Percentiles rank a stretch among this genome's conserved stretches.
phyloP scores from a whole-genome alignment of 2,329 filamentous ascomycete genomes.

The Blumeria graminis region DNA sequence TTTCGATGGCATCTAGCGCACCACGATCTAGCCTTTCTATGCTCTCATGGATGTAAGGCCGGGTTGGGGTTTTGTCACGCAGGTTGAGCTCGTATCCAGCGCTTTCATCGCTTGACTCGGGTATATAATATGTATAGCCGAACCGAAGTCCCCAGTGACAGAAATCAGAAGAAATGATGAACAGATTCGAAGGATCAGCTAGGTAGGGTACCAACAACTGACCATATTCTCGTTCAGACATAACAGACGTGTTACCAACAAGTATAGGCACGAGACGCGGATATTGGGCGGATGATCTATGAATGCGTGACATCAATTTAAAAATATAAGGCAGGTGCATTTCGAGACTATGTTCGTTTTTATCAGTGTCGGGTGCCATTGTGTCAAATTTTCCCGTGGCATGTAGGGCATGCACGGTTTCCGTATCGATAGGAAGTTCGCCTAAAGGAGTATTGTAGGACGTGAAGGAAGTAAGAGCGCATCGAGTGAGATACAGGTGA shows the following conservation, averaged over 20 bases:
- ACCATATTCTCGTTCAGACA: constrained; percentile 45
- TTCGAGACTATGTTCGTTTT: constrained; percentile 78
- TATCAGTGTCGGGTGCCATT: constrained; percentile 44
- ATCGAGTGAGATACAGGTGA: constrained; percentile 53
- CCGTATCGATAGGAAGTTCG: constrained; percentile 37
- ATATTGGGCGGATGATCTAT: constrained; percentile 27
- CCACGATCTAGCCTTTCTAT: constrained; percentile 59
- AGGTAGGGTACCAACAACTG: constrained; percentile 54
- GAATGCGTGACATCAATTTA: constrained; percentile 37
- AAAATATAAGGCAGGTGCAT: constrained; percentile 93
- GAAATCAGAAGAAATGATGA: constrained; percentile 86
- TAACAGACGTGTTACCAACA: constrained; percentile 45
- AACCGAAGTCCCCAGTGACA: constrained; percentile 87
- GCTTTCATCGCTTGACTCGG: constrained; percentile 19
- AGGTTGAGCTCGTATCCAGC: constrained; percentile 13
- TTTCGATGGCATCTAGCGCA: constrained; percentile 67
- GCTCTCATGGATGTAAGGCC: constrained; percentile 51
- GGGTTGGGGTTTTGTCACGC: constrained; percentile 15
- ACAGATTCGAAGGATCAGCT: constrained; percentile 48
- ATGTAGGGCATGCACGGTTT: constrained; percentile 26
- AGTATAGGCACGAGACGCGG: constrained; percentile 68
- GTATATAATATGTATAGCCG: constrained; percentile 56
- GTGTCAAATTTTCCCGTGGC: constrained; percentile 30
- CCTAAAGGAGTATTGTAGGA: constrained; percentile 55
- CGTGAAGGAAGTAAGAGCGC: constrained; percentile 49